These are phyloP conservation scores for Nematocida sp. DNA, from an alignment of 371 early-diverging fungal genomes.

Conservation along the genomic window DNA sequence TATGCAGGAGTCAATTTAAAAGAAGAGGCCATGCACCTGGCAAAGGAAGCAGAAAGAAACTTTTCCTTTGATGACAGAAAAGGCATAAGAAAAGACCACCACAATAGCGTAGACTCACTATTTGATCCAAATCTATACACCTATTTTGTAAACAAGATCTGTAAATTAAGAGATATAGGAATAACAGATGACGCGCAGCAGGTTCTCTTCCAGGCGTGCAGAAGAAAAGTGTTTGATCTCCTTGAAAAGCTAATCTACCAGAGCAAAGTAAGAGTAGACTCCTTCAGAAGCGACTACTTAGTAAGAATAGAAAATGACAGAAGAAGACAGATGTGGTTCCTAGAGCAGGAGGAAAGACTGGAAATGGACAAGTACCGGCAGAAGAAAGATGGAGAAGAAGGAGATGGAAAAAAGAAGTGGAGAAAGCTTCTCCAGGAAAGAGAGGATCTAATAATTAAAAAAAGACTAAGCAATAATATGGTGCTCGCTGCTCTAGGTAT, in stretches of 20 bases:
- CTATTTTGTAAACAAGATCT: slow-evolving; percentile 61
- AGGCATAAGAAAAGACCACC: slow-evolving; percentile 52
- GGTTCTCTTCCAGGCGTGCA: slow-evolving; percentile 62
- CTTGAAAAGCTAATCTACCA: slow-evolving; percentile 64
- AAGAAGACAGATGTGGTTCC: slow-evolving; percentile 66
- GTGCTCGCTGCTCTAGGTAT: slow-evolving; percentile 67
- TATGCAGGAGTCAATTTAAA: slow-evolving; percentile 67
- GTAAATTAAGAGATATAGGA: slow-evolving; percentile 53
- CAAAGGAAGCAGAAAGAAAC: slow-evolving; percentile 38
- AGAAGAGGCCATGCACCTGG: slow-evolving; percentile 66
- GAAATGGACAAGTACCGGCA: slow-evolving; percentile 63
- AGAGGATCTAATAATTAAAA: slow-evolving; percentile 68
- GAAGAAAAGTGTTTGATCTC: slow-evolving; percentile 65
- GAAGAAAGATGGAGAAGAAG: slow-evolving; percentile 62
- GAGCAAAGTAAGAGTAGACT: slow-evolving; percentile 62
- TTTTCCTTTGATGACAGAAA: slow-evolving; percentile 59
- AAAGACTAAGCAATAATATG: slow-evolving; percentile 65
- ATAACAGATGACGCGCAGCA: slow-evolving; percentile 56
- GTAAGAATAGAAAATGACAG: slow-evolving; percentile 66
- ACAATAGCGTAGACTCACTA: slow-evolving; percentile 51
- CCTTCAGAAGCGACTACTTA: slow-evolving; percentile 41
- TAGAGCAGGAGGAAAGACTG: slow-evolving; percentile 66
- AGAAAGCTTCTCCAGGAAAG: slow-evolving; percentile 66
- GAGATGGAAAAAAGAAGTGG: slow-evolving; percentile 61
- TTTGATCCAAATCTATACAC: slow-evolving; percentile 62